These are phyloP conservation scores for Basidiobolus meristosporus DNA, from an alignment of 371 early-diverging fungal species.

Conservation along the genomic window DNA sequence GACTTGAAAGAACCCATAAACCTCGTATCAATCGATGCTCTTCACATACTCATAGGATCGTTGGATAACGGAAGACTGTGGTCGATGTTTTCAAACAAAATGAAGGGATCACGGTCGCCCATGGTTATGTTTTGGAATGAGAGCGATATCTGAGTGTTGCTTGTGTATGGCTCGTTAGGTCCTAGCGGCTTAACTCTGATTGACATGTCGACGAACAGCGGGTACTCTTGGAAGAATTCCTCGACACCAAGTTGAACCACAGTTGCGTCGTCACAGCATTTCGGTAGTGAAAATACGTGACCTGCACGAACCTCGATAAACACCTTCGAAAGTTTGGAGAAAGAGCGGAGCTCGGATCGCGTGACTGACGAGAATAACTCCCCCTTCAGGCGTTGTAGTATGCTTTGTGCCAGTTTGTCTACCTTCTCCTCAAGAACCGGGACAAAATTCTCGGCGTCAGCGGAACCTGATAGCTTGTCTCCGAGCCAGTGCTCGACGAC, in stretches of 20 bases:
- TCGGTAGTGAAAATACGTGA: background rate
- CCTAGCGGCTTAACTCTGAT: background rate
- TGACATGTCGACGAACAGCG: slow-evolving; percentile 2
- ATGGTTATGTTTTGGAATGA: too few species aligned
- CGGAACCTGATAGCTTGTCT: slow-evolving; percentile 1
- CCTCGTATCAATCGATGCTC: too few species aligned
- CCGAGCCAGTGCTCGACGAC: slow-evolving; percentile 2
- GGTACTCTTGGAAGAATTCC: slow-evolving; percentile 2
- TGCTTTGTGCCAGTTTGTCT: background rate
- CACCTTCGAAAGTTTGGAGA: slow-evolving; percentile 1
- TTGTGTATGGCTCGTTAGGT: background rate
- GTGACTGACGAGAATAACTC: background rate
- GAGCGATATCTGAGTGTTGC: too few species aligned
- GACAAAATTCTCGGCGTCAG: too few species aligned
- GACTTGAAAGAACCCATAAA: too few species aligned
- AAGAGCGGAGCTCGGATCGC: too few species aligned
- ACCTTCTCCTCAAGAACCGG: slow-evolving; percentile 3
- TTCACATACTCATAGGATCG: too few species aligned
- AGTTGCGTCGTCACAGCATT: slow-evolving; percentile 2
- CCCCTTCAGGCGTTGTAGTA: too few species aligned
- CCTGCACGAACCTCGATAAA: slow-evolving; percentile 2
- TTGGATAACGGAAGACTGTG: too few species aligned
- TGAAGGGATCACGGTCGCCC: too few species aligned
- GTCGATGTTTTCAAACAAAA: too few species aligned
- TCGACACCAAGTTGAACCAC: slow-evolving; percentile 2